phyloP scores from a whole-genome alignment of 2,329 filamentous ascomycete genomes.

The Aspergillus candidus region DNA sequence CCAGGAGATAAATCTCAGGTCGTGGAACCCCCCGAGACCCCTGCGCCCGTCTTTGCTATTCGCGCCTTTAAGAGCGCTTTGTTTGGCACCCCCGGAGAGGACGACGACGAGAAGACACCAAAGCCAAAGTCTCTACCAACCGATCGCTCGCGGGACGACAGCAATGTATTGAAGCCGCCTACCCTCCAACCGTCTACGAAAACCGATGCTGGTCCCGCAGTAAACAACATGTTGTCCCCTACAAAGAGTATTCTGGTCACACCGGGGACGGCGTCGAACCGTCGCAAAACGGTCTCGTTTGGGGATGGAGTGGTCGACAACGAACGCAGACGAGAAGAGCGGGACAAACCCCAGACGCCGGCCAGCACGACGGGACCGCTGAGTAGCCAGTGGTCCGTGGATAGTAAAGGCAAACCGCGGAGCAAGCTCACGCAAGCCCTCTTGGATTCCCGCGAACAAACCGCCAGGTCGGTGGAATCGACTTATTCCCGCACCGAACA shows the following conservation, averaged over 20 bases:
- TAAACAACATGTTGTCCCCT: constrained; percentile 41
- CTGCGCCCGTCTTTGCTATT: constrained; percentile 60
- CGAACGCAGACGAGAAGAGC: constrained; percentile 44
- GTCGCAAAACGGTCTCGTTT: constrained; percentile 58
- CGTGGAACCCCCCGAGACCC: constrained; percentile 56
- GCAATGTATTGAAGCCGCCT: constrained; percentile 15
- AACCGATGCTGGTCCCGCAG: constrained; percentile 19
- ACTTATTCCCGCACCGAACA: constrained; percentile 8
- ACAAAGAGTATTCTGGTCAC: constrained; percentile 61
- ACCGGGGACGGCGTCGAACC: constrained; percentile 51
- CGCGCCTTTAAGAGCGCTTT: constrained; percentile 61
- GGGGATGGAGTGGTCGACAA: constrained; percentile 53
- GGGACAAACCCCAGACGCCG: constrained; percentile 44
- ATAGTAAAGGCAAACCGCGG: constrained; percentile 29
- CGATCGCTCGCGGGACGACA: constrained; percentile 17
- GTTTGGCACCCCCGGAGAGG: constrained; percentile 56
- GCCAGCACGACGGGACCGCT: constrained; percentile 42
- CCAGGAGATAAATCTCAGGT: constrained; percentile 45
- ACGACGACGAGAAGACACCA: constrained; percentile 32
- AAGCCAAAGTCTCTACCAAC: constrained; percentile 12
- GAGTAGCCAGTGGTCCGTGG: constrained; percentile 39
- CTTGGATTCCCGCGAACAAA: constrained; percentile 35
- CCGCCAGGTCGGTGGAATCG: constrained; percentile 21
- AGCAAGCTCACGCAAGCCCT: constrained; percentile 39
- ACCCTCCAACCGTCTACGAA: constrained; percentile 14